Evolutionary conservation across 768 basidiomycete species (phyloP).

Genomic region (Gymnopilus junonius): DNA sequence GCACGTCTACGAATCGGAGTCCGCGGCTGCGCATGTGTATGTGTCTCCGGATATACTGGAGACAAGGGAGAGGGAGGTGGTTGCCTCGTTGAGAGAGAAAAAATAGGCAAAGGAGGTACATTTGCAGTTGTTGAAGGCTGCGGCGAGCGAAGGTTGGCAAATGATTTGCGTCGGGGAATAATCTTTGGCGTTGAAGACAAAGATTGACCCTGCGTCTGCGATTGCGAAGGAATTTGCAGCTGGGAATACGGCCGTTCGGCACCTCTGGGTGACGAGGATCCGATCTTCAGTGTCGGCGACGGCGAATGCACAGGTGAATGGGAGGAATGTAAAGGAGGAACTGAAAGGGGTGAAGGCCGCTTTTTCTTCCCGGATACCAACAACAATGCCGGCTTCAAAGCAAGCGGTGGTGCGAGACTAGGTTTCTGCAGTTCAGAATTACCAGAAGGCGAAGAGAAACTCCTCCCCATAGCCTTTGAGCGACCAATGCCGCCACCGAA

Average conservation of each 20-base stretch:
- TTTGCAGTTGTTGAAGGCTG: not conserved
- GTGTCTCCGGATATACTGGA: conserved; percentile 5
- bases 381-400: conserved; percentile 23
- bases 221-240: no score
- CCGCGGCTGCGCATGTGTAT: not conserved
- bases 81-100: conserved; percentile 10
- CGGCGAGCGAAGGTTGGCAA: conserved; percentile 19
- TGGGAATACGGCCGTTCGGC: not conserved
- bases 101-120: conserved; percentile 17
- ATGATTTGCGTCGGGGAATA: conserved; percentile 20
- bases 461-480: conserved; percentile 15
- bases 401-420: conserved; percentile 3
- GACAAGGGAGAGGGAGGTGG: conserved; percentile 18
- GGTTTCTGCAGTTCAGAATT: not conserved
- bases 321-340: conserved; percentile 23
- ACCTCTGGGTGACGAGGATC: not conserved
- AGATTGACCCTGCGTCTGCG: not conserved
- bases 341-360: conserved; percentile 33
- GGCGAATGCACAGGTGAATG: conserved; percentile 21
- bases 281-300: not conserved
- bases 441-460: conserved; percentile 9
- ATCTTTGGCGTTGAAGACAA: not conserved
- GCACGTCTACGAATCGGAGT: conserved; percentile 6
- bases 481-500: conserved; percentile 37
- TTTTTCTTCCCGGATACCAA: conserved; percentile 26